Evolutionary conservation across 495 filamentous ascomycete species (phyloP), one percentile per base, ranked within the genome.

Genomic region (Jackrogersella multiformis): DNA sequence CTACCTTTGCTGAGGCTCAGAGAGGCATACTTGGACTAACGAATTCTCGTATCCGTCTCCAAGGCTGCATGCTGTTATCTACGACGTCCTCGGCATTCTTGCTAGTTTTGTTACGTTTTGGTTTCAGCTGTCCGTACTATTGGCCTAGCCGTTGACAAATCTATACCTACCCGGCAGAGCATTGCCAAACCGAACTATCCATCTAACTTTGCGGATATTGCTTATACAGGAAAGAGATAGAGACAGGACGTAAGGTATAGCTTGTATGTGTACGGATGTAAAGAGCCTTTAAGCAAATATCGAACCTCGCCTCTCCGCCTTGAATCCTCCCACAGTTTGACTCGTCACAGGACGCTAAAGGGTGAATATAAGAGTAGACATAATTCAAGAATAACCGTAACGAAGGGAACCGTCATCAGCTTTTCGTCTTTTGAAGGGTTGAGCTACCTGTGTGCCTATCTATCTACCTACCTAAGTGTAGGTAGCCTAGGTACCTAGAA

Each of bases 111-210:
- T 58, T 38, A 46, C 12, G 16, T 34, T 62, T 36, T 9, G 38
- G 45, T 54, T 54, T 28, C 34, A 58, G 15, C 39, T 41, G 15
- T 26, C 32, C 30, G 2, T 62, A 26, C 61, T 13, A 70, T 66
- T 70, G 61, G 67, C n/a, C 24, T 57, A 30, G 49, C 30, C n/a
- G 26, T 56, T 69, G 66, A 69, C 66, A 65, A 65, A 69, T 69
- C 56, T n/a, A 45, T 23, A 4, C 18, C 21, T 30, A 30, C 26
- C 10, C 18, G 58, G 32, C n/a, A 54, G 52, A 32, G 48, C 56
- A 51, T 30, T 61, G 38, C 42, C 38, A 58, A 46, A 42, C 44
- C 13, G 61, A 54, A 44, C 32, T 35, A 62, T 66, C 61, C 59
- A 48, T 55, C 32, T 56, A 41, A 41, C 61, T 23, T 56, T n/a